phyloP scores from a whole-genome alignment of 108 stramenopile genomes.

The Fragilaria crotonensis region DNA sequence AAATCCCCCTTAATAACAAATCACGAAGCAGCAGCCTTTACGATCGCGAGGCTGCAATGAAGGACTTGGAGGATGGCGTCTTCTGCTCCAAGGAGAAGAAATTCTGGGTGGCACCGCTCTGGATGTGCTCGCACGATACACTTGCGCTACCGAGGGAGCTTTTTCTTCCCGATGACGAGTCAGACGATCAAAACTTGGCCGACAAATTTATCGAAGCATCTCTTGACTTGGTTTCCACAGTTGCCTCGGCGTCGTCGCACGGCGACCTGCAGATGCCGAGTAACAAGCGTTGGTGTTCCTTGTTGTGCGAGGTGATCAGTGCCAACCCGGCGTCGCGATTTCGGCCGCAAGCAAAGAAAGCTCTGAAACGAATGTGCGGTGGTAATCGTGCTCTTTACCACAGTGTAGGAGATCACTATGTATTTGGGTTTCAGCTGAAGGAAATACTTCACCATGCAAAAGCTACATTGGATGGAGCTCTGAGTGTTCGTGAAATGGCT shows the following conservation, averaged over 20 bases:
- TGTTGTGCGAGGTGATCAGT: slow-evolving; percentile 61
- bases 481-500: slow-evolving; percentile 47
- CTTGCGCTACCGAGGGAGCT: neutral
- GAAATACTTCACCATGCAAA: slow-evolving; percentile 31
- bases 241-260: slow-evolving; percentile 16
- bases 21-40: slow-evolving; percentile 7
- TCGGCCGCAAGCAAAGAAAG: slow-evolving; percentile 41
- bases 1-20: neutral
- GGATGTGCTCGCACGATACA: neutral
- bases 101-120: neutral
- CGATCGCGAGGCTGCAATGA: slow-evolving; percentile 1
- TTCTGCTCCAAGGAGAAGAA: slow-evolving; percentile 28
- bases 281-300: slow-evolving; percentile 45
- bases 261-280: neutral
- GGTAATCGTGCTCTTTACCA: slow-evolving; percentile 48
- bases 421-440: slow-evolving; percentile 54
- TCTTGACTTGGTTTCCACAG: slow-evolving; percentile 36
- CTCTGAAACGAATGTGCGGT: slow-evolving; percentile 59
- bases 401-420: slow-evolving; percentile 63
- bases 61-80: slow-evolving; percentile 28
- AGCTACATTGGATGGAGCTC: slow-evolving; percentile 29
- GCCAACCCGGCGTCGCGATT: slow-evolving; percentile 20
- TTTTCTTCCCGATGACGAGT: neutral
- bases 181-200: neutral
- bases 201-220: slow-evolving; percentile 24